Conservation (phyloP, 2,329 filamentous ascomycete genomes). For the Cladosporium oxysporum region DNA sequence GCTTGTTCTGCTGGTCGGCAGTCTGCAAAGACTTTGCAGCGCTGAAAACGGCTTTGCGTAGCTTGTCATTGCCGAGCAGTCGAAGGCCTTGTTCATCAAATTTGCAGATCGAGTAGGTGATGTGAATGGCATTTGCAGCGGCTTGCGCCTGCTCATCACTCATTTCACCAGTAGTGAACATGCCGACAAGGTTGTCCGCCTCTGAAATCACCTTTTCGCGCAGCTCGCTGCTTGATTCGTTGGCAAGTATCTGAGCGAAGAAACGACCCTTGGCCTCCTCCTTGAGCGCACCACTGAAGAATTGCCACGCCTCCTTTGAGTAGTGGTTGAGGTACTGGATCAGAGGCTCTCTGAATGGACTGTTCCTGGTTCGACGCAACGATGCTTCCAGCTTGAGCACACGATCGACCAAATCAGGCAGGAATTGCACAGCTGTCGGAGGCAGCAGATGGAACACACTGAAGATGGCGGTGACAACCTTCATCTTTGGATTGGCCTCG, state of each 20-base stretch:
- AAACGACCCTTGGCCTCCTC: conserved; percentile 88
- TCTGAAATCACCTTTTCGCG: conserved; percentile 74
- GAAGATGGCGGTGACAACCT: conserved; percentile 90
- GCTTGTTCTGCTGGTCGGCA: conserved; percentile 67
- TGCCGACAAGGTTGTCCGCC: conserved; percentile 69
- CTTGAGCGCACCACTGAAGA: conserved; percentile 76
- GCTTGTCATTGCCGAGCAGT: conserved; percentile 58
- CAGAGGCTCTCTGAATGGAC: conserved; percentile 85
- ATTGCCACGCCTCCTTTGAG: conserved; percentile 79
- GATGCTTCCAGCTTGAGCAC: conserved; percentile 87
- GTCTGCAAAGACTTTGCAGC: conserved; percentile 78
- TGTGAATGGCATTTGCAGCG: conserved; percentile 76
- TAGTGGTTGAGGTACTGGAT: conserved; percentile 95
- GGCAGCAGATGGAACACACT: conserved; percentile 98
- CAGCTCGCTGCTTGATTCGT: conserved; percentile 72
- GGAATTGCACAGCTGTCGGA: conserved; percentile 83
- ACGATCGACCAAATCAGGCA: conserved; percentile 84
- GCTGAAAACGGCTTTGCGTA: conserved; percentile 61
- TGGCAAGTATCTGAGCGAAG: conserved; percentile 79
- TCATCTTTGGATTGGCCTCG: conserved; percentile 90
- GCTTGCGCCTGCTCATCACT: conserved; percentile 71
- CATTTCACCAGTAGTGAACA: conserved; percentile 61
- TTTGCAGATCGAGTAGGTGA: conserved; percentile 75
- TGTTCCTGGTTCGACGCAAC: conserved; percentile 82
- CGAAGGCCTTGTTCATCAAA: conserved; percentile 66